Conservation (phyloP, 768 basidiomycete genomes). For the Lentinus tigrinus region DNA sequence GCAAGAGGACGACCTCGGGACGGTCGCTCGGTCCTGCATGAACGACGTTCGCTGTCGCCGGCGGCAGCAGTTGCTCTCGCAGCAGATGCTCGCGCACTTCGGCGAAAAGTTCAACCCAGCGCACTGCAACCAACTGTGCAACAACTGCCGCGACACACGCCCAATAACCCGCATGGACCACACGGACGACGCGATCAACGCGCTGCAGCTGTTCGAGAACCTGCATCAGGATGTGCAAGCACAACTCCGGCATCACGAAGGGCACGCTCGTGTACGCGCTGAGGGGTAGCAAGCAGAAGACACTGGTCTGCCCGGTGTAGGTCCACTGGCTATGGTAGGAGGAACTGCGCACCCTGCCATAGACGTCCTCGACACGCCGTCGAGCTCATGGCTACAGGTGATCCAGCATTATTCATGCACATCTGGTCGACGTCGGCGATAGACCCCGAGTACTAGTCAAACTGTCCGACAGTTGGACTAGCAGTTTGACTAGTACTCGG, state of each 20-base stretch:
- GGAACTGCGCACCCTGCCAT: too few species aligned
- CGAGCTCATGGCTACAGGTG: too few species aligned
- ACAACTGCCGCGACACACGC: constrained; percentile 67
- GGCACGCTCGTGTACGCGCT: constrained; percentile 60
- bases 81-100: constrained; percentile 87
- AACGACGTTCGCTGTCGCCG: constrained; percentile 88
- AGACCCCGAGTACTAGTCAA: too few species aligned
- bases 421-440: too few species aligned
- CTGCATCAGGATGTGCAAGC: not conserved
- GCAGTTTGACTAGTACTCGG: too few species aligned
- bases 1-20: constrained; percentile 51
- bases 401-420: too few species aligned
- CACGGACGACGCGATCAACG: constrained; percentile 28
- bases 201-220: not conserved
- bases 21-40: constrained; percentile 76
- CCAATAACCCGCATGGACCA: constrained; percentile 3
- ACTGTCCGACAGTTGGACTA: too few species aligned
- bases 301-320: too few species aligned
- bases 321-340: too few species aligned
- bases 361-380: too few species aligned
- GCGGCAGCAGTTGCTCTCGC: too few species aligned
- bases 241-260: constrained; percentile 45
- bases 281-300: constrained; percentile 55
- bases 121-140: constrained; percentile 71
- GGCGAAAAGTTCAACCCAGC: constrained; percentile 72